phyloP scores from a whole-genome alignment of 257 asterid species.

The Datura wrightii region DNA sequence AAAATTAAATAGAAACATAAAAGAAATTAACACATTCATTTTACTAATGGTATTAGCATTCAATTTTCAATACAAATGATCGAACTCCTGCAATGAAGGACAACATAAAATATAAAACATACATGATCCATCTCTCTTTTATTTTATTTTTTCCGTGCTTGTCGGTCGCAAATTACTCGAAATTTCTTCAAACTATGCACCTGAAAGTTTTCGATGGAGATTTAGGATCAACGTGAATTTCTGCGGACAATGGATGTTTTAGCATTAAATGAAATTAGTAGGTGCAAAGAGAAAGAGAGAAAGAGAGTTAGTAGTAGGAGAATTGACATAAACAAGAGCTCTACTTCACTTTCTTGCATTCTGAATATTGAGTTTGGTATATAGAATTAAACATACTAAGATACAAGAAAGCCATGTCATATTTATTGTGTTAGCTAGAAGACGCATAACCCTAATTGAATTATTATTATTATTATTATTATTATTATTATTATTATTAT shows the following conservation, averaged over 20 bases:
- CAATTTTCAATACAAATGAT: not conserved
- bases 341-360: slow-evolving; percentile 36
- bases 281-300: slow-evolving; percentile 4
- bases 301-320: not conserved
- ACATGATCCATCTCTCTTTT: not conserved
- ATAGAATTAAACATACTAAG: not conserved
- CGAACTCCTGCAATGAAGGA: not conserved
- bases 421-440: not conserved
- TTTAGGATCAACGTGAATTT: not conserved
- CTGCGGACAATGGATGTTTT: not conserved
- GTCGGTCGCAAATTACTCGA: not conserved
- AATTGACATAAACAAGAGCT: slow-evolving; percentile 39
- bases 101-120: not conserved
- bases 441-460: not conserved
- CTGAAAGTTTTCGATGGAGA: not conserved
- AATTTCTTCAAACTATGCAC: not conserved
- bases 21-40: not conserved
- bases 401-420: not conserved
- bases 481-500: no score
- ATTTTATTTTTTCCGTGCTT: not conserved
- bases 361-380: not conserved
- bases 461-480: not conserved
- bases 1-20: no score
- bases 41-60: not conserved
- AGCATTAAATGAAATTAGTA: not conserved